Conservation (phyloP, 1,284 basidiomycete genomes). For the Naganishia albida region DNA sequence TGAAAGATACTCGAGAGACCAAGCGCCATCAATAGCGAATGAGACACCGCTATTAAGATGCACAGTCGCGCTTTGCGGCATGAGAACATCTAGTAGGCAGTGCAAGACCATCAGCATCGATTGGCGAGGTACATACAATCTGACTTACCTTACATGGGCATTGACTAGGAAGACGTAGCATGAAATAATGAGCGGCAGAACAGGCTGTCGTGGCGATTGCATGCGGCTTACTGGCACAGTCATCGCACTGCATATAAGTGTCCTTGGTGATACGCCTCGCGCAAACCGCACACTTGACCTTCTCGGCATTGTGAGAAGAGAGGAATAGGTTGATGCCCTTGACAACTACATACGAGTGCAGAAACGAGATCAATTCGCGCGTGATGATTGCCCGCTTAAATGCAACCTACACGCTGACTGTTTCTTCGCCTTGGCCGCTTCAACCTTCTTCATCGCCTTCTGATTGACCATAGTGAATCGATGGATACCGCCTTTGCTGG, state of each 20-base stretch:
- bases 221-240: constrained; percentile 67
- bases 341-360: constrained; percentile 5
- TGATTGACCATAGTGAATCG: constrained; percentile 79
- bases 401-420: constrained; percentile 41
- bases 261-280: constrained; percentile 79
- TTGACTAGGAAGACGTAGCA: constrained; percentile 16
- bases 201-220: too few relatives aligned
- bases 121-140: not conserved
- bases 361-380: constrained; percentile 15
- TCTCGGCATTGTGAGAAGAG: constrained; percentile 60
- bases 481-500: constrained; percentile 54
- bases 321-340: constrained; percentile 66
- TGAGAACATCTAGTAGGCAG: constrained; percentile 15
- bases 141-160: constrained; percentile 26
- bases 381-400: too few relatives aligned
- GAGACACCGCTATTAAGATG: not conserved
- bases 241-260: constrained; percentile 81
- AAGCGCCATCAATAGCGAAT: too few relatives aligned
- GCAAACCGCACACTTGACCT: constrained; percentile 77
- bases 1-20: too few relatives aligned
- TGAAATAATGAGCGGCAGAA: not conserved
- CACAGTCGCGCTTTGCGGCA: constrained; percentile 23
- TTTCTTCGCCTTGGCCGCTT: constrained; percentile 56
- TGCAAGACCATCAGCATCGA: not conserved
- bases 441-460: constrained; percentile 59